These are phyloP conservation scores for Aspergillus alliaceus DNA, from an alignment of 2,329 filamentous ascomycete species.

Conservation along the genomic window DNA sequence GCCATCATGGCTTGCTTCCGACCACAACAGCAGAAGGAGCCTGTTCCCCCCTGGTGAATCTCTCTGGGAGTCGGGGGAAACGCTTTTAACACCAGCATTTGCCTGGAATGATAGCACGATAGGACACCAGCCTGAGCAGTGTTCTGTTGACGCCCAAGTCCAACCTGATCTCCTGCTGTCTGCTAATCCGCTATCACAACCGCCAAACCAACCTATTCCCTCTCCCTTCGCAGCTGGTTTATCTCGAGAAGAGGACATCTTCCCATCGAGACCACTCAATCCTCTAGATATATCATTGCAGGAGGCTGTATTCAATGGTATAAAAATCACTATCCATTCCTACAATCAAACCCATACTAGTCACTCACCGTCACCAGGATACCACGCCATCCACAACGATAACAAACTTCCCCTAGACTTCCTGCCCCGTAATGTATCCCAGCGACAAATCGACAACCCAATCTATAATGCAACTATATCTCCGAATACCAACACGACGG, in stretches of 20 bases:
- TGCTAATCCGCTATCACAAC: background rate
- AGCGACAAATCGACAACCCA: background rate
- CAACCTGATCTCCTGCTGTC: background rate
- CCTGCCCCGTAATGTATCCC: background rate
- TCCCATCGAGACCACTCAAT: background rate
- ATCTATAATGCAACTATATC: background rate
- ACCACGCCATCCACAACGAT: background rate
- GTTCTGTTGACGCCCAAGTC: background rate
- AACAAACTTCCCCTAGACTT: background rate
- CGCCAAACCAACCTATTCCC: background rate
- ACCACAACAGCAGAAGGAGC: background rate
- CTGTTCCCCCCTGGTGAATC: background rate
- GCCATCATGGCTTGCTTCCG: background rate
- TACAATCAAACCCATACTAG: no score
- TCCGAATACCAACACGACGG: background rate
- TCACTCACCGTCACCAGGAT: background rate
- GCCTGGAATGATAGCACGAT: background rate
- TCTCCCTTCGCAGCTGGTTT: background rate
- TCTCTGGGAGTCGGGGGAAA: background rate
- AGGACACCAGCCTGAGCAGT: background rate
- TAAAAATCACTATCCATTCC: no score
- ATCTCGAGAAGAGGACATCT: background rate
- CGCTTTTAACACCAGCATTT: background rate
- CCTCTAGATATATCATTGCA: background rate
- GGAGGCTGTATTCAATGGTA: background rate